Percentiles rank a stretch among this genome's conserved stretches.
These are phyloP conservation scores for Apophysomyces elegans DNA, from an alignment of 371 early-diverging fungal genomes.

Conservation along the genomic window DNA sequence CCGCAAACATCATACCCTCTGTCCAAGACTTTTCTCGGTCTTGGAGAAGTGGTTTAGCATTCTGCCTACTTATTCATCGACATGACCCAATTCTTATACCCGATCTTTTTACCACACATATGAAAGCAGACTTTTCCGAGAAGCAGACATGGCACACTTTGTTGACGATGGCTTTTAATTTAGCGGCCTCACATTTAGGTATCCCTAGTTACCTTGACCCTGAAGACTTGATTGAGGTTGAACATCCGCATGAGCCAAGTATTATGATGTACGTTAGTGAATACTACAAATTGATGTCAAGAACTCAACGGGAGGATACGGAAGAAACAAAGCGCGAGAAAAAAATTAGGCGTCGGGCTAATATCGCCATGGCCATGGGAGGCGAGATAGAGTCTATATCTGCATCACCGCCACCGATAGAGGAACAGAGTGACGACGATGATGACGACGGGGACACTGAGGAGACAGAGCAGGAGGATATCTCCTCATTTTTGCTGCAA, in stretches of 20 bases:
- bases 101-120: constrained; percentile 46
- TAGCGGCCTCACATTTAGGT: constrained; percentile 35
- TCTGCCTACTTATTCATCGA: constrained; percentile 71
- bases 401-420: constrained; percentile 6
- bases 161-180: constrained; percentile 36
- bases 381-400: constrained; percentile 14
- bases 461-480: constrained; percentile 10
- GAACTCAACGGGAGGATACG: constrained; percentile 18
- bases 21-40: constrained; percentile 69
- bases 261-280: constrained; percentile 56
- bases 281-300: constrained; percentile 46
- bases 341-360: constrained; percentile 32
- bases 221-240: constrained; percentile 39
- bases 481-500: constrained; percentile 22
- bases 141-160: constrained; percentile 36
- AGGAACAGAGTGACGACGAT: neutral
- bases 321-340: constrained; percentile 9
- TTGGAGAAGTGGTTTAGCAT: constrained; percentile 76
- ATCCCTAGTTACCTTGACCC: constrained; percentile 48
- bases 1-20: constrained; percentile 52
- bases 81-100: constrained; percentile 67
- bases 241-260: constrained; percentile 53
- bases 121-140: constrained; percentile 20
- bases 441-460: constrained; percentile 5
- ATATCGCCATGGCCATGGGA: constrained; percentile 37